Percentiles rank a stretch among this genome's conserved stretches.
phyloP scores from a whole-genome alignment of 164 flowering plant species.

The Cinnamomum micranthum region DNA sequence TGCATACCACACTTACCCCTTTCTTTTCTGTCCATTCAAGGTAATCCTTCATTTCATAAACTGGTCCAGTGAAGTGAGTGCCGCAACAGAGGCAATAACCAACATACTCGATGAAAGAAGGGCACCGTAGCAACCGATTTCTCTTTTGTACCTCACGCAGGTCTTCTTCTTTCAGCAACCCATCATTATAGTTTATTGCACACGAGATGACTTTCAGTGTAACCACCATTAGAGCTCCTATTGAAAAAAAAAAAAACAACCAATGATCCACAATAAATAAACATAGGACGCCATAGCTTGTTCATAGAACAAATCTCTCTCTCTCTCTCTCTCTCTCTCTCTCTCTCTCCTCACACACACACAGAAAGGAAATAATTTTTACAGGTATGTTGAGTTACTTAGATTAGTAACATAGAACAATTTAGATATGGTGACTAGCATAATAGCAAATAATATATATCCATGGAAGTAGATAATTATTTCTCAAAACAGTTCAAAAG shows the following conservation, averaged over 20 bases:
- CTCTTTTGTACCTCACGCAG: conserved; percentile 84
- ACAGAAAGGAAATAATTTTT: background rate
- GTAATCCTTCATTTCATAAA: conserved; percentile 94
- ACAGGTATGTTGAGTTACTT: too few species aligned
- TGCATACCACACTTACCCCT: conserved; percentile 48
- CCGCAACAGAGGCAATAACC: conserved; percentile 97
- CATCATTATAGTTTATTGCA: conserved; percentile 89
- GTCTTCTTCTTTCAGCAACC: conserved; percentile 70
- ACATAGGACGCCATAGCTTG: too few species aligned
- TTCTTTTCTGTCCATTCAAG: conserved; percentile 92
- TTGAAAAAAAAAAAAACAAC: conserved; percentile 7
- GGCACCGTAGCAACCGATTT: conserved; percentile 63
- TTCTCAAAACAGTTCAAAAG: background rate
- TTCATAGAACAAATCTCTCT: too few species aligned
- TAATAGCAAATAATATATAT: too few species aligned
- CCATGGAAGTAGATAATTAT: too few species aligned
- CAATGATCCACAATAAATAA: conserved; percentile 8
- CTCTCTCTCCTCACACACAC: background rate
- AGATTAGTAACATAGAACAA: too few species aligned
- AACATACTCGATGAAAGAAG: conserved; percentile 72
- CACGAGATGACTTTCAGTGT: conserved; percentile 92
- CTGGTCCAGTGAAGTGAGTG: conserved; percentile 98
- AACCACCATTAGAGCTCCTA: conserved; percentile 95
- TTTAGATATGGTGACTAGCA: too few species aligned
- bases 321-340: conserved; percentile 1